These are phyloP conservation scores for Saitoella complicata DNA, from an alignment of 805 yeast species.

Conservation along the genomic window DNA sequence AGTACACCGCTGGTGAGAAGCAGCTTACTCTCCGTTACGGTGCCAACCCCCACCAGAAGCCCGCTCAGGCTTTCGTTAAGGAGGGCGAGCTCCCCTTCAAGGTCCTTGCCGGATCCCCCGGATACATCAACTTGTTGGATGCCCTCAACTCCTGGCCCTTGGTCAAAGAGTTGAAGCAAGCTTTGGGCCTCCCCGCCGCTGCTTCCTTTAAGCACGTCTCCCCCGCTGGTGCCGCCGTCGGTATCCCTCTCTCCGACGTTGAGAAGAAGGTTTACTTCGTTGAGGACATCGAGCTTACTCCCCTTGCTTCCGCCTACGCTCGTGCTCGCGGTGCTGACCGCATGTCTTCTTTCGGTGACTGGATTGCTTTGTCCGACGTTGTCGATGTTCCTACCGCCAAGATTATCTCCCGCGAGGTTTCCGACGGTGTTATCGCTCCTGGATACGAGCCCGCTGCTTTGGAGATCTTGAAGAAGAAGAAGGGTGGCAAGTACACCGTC, in stretches of 20 bases:
- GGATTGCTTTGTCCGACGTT: conserved; percentile 90
- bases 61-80: conserved; percentile 88
- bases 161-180: conserved; percentile 89
- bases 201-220: conserved; percentile 98
- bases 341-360: conserved; percentile 98
- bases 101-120: conserved; percentile 89
- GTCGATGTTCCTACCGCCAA: conserved; percentile 94
- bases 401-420: conserved; percentile 92
- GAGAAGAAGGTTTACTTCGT: conserved; percentile 95
- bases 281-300: conserved; percentile 70
- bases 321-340: conserved; percentile 99
- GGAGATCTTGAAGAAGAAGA: conserved; percentile 74
- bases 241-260: conserved; percentile 74
- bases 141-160: conserved; percentile 98
- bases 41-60: conserved; percentile 98
- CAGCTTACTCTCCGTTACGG: conserved; percentile 96
- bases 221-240: conserved; percentile 98
- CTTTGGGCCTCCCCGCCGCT: conserved; percentile 92
- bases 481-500: conserved; percentile 93
- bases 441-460: conserved; percentile 88
- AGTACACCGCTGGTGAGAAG: conserved; percentile 74
- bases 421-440: conserved; percentile 98
- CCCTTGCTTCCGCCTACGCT: conserved; percentile 94
- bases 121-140: conserved; percentile 90
- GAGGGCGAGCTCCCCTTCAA: conserved; percentile 85